phyloP scores from a whole-genome alignment of 139 green algal species.

The Coelastrella sp. region DNA sequence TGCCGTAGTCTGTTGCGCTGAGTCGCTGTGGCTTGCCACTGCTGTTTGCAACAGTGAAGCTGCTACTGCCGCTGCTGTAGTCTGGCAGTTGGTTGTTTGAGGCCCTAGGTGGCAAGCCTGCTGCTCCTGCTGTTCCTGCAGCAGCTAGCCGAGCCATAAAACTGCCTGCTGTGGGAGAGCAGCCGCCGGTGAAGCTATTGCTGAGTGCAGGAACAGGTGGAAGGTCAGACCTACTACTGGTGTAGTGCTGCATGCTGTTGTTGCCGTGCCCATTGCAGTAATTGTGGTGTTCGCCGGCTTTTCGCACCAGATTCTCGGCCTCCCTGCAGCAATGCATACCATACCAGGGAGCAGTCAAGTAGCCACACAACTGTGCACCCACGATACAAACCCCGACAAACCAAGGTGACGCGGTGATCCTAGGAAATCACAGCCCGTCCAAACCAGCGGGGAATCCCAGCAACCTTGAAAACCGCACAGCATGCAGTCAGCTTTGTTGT shows the following conservation, averaged over 20 bases:
- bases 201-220: not conserved
- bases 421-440: too few relatives aligned
- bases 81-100: not conserved
- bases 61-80: not conserved
- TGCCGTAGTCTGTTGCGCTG: not conserved
- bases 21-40: slow-evolving; percentile 3
- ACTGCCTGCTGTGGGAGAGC: slow-evolving; percentile 35
- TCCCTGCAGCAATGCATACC: slow-evolving; percentile 1
- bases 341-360: too few relatives aligned
- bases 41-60: slow-evolving; percentile 22
- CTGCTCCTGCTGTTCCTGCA: slow-evolving; percentile 13
- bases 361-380: too few relatives aligned
- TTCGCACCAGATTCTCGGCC: slow-evolving; percentile 14
- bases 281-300: not conserved
- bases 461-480: too few relatives aligned
- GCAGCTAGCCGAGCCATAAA: slow-evolving; percentile 37
- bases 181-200: not conserved
- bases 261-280: not conserved
- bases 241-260: not conserved
- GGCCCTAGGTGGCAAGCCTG: not conserved
- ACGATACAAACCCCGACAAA: too few relatives aligned
- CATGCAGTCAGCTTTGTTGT: too few relatives aligned
- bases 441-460: too few relatives aligned
- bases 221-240: not conserved
- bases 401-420: too few relatives aligned